Base-by-base conservation (phyloP, 2,329 filamentous ascomycete species). In the Fusarium sp. region DNA sequence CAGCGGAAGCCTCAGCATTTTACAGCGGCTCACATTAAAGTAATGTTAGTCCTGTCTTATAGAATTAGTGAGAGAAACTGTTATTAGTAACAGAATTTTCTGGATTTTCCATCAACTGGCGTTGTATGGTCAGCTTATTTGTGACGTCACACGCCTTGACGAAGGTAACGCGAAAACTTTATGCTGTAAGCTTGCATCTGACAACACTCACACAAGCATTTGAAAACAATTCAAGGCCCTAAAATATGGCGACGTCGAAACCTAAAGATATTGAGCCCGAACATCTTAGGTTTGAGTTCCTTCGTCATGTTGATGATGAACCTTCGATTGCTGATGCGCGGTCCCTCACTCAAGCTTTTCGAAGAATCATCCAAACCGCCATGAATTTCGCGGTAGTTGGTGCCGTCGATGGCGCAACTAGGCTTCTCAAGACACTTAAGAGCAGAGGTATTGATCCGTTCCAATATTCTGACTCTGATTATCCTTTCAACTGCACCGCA, bases 401-500 rank as follows among this genome's bases (percentile, higher is more conserved):
- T 4, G 49, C 59, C 12, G 12, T 66, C 1, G 49, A 44, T 5
- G 44, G 63, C 11, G 60, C 63, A 2, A 65, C 60, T 0, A 44
- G 31, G 16, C 63, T 66, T 9, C n/a, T 66, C 0, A 42, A 59
- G 16, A 11, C 10, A 18, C 42, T 66, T 16, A 15, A 15, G 8
- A 31, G 18, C 1, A 41, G 39, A 21, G 45, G 23, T 5, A 5
- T 45, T 2, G 45, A 60, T 11, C 45, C 33, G 7, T 66, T 66
- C 3, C 11, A 46, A 3, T 23, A 52, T 16, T 49, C 16, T 8
- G 7, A 45, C 21, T 51, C 4, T 1, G n/a, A 62, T 5, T 60
- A 45, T 16, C 63, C 52, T 1, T 66, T 4, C 69, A 72, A 25
- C 44, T 72, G 9, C 69, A 69, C 14, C 69, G 64, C 12, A 69